phyloP scores from a whole-genome alignment of 352 stramenopile genomes.

The Salisapilia sapeloensis region DNA sequence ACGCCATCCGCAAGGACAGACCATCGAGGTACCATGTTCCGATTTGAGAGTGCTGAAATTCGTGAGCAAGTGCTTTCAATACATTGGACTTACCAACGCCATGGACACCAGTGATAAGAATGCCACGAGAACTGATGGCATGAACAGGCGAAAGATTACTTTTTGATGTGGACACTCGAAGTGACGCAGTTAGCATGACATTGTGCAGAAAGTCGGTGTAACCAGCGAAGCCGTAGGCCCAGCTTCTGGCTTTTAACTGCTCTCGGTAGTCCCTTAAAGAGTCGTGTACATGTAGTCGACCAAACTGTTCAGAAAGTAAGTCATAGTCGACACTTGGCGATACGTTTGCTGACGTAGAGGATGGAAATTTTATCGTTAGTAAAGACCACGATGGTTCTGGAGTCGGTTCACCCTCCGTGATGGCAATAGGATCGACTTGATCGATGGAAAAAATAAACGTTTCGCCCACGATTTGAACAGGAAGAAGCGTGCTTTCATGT shows the following conservation, averaged over 20 bases:
- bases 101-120: conserved; percentile 41
- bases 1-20: conserved; percentile 39
- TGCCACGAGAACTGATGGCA: conserved; percentile 17
- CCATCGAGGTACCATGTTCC: conserved; percentile 11
- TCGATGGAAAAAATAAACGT: conserved; percentile 30
- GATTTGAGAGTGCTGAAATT: conserved; percentile 7
- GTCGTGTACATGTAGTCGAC: conserved; percentile 5
- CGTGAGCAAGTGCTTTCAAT: conserved; percentile 9
- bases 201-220: conserved; percentile 33
- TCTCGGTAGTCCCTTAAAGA: not conserved
- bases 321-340: conserved; percentile 4
- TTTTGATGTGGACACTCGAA: not conserved
- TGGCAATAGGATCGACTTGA: not conserved
- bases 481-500: conserved; percentile 10
- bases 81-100: conserved; percentile 51
- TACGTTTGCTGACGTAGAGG: conserved; percentile 5
- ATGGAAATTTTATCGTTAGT: no score
- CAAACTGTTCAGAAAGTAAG: conserved; percentile 1
- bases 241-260: conserved; percentile 10
- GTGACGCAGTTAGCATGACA: conserved; percentile 13
- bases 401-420: not conserved
- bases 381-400: no score
- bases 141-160: conserved; percentile 2
- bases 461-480: conserved; percentile 25
- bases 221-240: conserved; percentile 18